phyloP scores from a whole-genome alignment of 495 filamentous ascomycete species.

The Penicillium angulare region DNA sequence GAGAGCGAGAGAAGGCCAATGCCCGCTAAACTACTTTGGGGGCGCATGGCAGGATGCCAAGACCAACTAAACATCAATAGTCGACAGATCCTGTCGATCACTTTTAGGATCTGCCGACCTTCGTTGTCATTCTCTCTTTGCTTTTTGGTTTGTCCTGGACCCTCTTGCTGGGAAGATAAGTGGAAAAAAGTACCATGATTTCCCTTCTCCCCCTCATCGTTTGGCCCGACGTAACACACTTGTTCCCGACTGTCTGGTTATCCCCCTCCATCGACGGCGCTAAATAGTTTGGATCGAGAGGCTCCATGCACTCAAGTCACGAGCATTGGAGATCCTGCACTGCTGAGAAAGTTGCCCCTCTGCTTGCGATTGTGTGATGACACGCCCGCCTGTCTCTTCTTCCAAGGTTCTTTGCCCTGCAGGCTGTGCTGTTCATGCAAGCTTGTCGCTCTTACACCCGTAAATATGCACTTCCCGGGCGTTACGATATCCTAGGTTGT shows the following conservation, averaged over 20 bases:
- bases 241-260: slow-evolving; percentile 6
- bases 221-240: slow-evolving; percentile 9
- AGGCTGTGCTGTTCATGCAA: too few relatives aligned
- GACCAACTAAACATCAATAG: slow-evolving; percentile 46
- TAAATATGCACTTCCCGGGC: too few relatives aligned
- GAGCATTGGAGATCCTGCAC: slow-evolving; percentile 13
- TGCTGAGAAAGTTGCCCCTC: neutral
- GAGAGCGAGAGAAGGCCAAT: neutral
- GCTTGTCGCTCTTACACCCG: too few relatives aligned
- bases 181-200: neutral
- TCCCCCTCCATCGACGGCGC: slow-evolving; percentile 15
- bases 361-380: neutral
- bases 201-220: slow-evolving; percentile 1
- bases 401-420: neutral
- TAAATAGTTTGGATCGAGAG: slow-evolving; percentile 22
- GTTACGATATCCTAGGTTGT: neutral
- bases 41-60: slow-evolving; percentile 37
- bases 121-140: slow-evolving; percentile 16
- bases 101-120: slow-evolving; percentile 33
- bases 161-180: too few relatives aligned
- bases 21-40: neutral
- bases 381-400: neutral
- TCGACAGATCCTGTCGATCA: slow-evolving; percentile 48
- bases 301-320: slow-evolving; percentile 30
- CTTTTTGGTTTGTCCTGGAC: neutral